phyloP scores from a whole-genome alignment of 331 rosid species.

The Malus hybrid region DNA sequence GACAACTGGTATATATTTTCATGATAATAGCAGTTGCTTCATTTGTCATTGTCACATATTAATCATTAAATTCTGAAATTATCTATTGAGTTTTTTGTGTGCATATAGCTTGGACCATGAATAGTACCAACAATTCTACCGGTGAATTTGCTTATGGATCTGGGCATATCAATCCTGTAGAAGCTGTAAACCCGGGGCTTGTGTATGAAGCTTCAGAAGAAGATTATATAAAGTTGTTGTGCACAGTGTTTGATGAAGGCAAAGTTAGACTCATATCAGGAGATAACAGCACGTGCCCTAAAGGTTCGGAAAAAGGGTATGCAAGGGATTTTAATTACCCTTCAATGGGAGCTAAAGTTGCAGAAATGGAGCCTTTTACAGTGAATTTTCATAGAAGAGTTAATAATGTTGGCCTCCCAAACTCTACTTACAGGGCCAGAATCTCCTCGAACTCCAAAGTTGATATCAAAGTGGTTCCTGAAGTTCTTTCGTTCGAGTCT shows the following conservation, averaged over 20 bases:
- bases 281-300: constrained; percentile 14
- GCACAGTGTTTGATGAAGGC: neutral
- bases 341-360: constrained; percentile 5
- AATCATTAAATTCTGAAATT: neutral
- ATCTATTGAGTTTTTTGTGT: neutral
- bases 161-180: constrained; percentile 18
- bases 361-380: neutral
- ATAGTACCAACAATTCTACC: neutral
- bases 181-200: neutral
- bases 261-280: neutral
- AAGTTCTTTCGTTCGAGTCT: constrained; percentile 9
- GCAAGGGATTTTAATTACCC: constrained; percentile 35
- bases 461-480: constrained; percentile 3
- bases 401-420: constrained; percentile 29
- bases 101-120: constrained; percentile 10
- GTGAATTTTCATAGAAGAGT: constrained; percentile 22
- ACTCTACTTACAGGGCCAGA: constrained; percentile 18
- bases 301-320: neutral
- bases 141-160: constrained; percentile 16
- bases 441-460: neutral
- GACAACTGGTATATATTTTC: constrained; percentile 40
- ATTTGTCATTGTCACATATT: neutral
- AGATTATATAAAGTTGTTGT: constrained; percentile 17
- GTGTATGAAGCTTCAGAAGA: constrained; percentile 16
- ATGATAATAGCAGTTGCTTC: constrained; percentile 4